A percentile compares a stretch with the other conserved stretches of the same genome.
Evolutionary conservation across 2,329 filamentous ascomycete genomes (phyloP).

Genomic region (Botrytis deweyae): DNA sequence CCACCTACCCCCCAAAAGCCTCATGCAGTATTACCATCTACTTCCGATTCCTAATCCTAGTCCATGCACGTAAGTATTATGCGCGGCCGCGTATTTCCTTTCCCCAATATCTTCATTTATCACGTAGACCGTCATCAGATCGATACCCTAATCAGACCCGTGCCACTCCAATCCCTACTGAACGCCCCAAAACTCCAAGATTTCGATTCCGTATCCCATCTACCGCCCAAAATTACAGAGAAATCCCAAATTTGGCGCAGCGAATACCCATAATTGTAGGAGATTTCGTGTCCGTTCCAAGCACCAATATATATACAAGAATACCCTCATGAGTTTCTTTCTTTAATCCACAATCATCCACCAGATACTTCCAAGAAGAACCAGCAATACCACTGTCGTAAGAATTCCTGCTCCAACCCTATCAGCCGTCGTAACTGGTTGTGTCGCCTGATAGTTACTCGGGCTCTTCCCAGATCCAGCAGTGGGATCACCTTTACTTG

Average conservation of each 20-base stretch:
- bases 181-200: slow-evolving; percentile 7
- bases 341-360: slow-evolving; percentile 47
- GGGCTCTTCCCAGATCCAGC: slow-evolving; percentile 29
- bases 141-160: not conserved
- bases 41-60: not conserved
- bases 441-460: not conserved
- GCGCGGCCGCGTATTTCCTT: not conserved
- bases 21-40: not conserved
- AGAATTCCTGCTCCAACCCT: slow-evolving; percentile 66
- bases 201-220: not conserved
- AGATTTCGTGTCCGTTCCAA: not conserved
- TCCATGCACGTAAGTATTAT: not conserved
- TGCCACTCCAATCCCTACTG: not conserved
- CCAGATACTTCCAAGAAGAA: slow-evolving; percentile 55
- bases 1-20: not conserved
- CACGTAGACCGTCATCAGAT: not conserved
- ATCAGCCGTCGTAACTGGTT: slow-evolving; percentile 51
- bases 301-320: slow-evolving; percentile 12
- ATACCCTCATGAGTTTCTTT: not conserved
- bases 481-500: slow-evolving; percentile 45
- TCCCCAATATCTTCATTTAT: not conserved
- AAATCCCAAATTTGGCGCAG: not conserved
- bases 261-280: not conserved
- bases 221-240: not conserved
- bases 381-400: slow-evolving; percentile 54